Percentiles rank a stretch among this genome's conserved stretches.
phyloP scores from a whole-genome alignment of 2,329 filamentous ascomycete genomes.

The Monilinia fructigena region DNA sequence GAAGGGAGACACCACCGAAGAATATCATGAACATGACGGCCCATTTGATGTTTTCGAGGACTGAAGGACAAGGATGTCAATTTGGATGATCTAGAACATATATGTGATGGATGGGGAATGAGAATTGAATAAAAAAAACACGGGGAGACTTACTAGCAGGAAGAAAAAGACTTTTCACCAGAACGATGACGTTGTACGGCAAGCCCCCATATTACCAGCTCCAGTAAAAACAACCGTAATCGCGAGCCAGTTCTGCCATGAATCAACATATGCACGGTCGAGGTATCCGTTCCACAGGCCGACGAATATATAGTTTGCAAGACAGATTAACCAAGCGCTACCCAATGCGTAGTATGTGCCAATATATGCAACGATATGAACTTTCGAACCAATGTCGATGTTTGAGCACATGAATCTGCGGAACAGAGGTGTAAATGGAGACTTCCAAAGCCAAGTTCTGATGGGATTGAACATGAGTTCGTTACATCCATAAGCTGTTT shows the following conservation, averaged over 20 bases:
- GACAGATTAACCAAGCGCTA: conserved; percentile 61
- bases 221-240: conserved; percentile 64
- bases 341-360: conserved; percentile 63
- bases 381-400: conserved; percentile 63
- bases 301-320: conserved; percentile 68
- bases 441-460: conserved; percentile 57
- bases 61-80: conserved; percentile 5
- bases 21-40: conserved; percentile 51
- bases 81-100: neutral
- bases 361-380: conserved; percentile 70
- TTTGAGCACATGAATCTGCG: conserved; percentile 57
- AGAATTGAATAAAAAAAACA: neutral
- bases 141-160: conserved; percentile 42
- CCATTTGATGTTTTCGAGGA: conserved; percentile 24
- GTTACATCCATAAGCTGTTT: conserved; percentile 61
- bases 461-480: conserved; percentile 70
- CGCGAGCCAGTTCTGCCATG: conserved; percentile 62
- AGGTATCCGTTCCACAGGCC: conserved; percentile 68
- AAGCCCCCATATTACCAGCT: conserved; percentile 47
- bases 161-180: conserved; percentile 51
- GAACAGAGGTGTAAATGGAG: conserved; percentile 66
- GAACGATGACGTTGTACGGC: conserved; percentile 63
- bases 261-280: conserved; percentile 66
- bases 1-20: conserved; percentile 76
- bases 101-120: neutral